Conservation (phyloP, 257 asterid genomes). For the Forsythia viridissima region DNA sequence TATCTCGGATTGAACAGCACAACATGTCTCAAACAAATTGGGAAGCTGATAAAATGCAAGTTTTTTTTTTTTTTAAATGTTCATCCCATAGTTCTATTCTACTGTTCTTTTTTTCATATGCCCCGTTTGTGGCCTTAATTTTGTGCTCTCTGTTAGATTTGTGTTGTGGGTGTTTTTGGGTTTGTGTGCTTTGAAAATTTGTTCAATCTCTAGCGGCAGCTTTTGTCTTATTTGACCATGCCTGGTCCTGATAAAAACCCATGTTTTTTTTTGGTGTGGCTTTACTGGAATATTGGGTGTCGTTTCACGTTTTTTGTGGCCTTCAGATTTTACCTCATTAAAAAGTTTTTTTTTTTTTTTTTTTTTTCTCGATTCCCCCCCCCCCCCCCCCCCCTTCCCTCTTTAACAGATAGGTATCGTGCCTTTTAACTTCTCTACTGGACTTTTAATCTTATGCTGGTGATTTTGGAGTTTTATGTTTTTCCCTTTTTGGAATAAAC, state of each 20-base stretch:
- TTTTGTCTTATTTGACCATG: background rate
- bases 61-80: conserved; percentile 3
- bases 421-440: background rate
- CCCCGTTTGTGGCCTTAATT: conserved; percentile 19
- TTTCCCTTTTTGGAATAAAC: background rate
- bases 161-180: conserved; percentile 20
- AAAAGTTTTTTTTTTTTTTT: background rate
- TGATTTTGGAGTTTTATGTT: conserved; percentile 1
- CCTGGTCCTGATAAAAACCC: background rate
- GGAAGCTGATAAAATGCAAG: conserved; percentile 99
- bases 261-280: background rate
- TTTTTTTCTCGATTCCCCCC: too few relatives aligned
- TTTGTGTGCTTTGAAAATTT: conserved; percentile 16
- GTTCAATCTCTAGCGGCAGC: background rate
- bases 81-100: background rate
- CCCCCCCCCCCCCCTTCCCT: too few relatives aligned
- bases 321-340: background rate
- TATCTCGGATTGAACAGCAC: conserved; percentile 19
- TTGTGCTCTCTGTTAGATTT: conserved; percentile 34
- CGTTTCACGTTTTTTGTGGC: background rate
- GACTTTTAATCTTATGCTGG: background rate
- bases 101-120: background rate
- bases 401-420: background rate
- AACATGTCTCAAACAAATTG: conserved; percentile 96
- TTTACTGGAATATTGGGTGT: background rate